These are phyloP conservation scores for Aspergillus novofumigatus DNA, from an alignment of 2,329 filamentous ascomycete genomes.

Conservation along the genomic window DNA sequence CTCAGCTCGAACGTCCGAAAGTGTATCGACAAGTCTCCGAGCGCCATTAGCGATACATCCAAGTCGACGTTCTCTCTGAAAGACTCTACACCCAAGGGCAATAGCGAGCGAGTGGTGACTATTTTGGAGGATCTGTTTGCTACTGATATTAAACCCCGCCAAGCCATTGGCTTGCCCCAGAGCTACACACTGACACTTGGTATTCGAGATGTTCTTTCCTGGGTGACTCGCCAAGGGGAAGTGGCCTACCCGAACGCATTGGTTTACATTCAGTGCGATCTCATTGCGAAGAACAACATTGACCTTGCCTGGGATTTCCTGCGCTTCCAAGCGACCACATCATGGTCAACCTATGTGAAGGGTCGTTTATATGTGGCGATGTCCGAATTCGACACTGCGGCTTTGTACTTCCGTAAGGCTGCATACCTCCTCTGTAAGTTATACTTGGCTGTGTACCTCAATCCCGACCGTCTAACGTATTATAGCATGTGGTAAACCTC, in stretches of 20 bases:
- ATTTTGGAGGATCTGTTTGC: slow-evolving; percentile 45
- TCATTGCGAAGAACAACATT: slow-evolving; percentile 64
- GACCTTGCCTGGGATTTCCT: slow-evolving; percentile 63
- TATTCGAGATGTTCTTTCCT: slow-evolving; percentile 42
- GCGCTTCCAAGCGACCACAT: slow-evolving; percentile 56
- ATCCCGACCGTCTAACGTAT: slow-evolving; percentile 14
- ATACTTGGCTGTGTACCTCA: neutral
- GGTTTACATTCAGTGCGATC: slow-evolving; percentile 64
- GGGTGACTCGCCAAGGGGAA: slow-evolving; percentile 50
- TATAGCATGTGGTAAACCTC: slow-evolving; percentile 41
- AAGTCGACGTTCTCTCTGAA: slow-evolving; percentile 22
- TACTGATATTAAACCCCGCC: slow-evolving; percentile 40
- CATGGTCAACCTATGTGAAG: slow-evolving; percentile 72
- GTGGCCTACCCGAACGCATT: slow-evolving; percentile 56
- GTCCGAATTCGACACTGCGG: slow-evolving; percentile 69
- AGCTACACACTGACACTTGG: slow-evolving; percentile 41
- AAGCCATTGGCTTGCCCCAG: slow-evolving; percentile 36
- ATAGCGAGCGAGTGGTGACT: slow-evolving; percentile 27
- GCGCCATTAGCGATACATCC: slow-evolving; percentile 20
- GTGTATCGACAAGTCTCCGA: slow-evolving; percentile 23
- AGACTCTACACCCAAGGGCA: slow-evolving; percentile 17
- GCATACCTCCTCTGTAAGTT: slow-evolving; percentile 75
- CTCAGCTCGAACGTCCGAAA: slow-evolving; percentile 49
- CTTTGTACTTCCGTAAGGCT: slow-evolving; percentile 74
- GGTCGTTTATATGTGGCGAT: slow-evolving; percentile 72